Evolutionary conservation across 306 rosid species (phyloP).

Genomic region (Trichosanthes cucumerina): DNA sequence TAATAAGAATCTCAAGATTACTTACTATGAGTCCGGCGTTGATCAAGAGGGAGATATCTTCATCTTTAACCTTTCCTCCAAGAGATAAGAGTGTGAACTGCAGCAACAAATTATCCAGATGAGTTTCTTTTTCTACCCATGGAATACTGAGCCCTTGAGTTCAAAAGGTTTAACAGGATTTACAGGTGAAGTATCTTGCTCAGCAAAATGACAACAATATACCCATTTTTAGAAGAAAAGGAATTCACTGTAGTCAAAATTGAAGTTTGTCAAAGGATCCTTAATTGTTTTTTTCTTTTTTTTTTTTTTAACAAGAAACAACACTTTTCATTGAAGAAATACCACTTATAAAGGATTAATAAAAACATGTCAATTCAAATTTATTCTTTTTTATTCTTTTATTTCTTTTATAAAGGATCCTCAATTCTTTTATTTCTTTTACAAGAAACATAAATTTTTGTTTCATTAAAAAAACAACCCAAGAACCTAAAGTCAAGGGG

Average conservation of each 20-base stretch:
- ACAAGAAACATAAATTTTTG: background rate
- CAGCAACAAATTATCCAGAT: constrained; percentile 13
- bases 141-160: background rate
- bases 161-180: background rate
- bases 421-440: background rate
- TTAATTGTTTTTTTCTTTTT: background rate
- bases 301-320: background rate
- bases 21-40: constrained; percentile 82
- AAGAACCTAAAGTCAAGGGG: background rate
- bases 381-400: too few relatives aligned
- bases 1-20: constrained; percentile 10
- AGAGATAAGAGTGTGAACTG: constrained; percentile 72
- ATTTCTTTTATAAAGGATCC: too few relatives aligned
- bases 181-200: background rate
- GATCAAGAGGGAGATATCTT: constrained; percentile 67
- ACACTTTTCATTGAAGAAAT: too few relatives aligned
- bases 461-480: background rate
- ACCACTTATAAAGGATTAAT: too few relatives aligned
- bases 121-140: background rate
- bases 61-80: constrained; percentile 87
- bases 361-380: too few relatives aligned
- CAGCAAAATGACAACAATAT: background rate
- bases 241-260: background rate
- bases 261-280: background rate
- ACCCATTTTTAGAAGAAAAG: background rate